Conservation (phyloP, 164 flowering plant genomes). For the Sedum album region DNA sequence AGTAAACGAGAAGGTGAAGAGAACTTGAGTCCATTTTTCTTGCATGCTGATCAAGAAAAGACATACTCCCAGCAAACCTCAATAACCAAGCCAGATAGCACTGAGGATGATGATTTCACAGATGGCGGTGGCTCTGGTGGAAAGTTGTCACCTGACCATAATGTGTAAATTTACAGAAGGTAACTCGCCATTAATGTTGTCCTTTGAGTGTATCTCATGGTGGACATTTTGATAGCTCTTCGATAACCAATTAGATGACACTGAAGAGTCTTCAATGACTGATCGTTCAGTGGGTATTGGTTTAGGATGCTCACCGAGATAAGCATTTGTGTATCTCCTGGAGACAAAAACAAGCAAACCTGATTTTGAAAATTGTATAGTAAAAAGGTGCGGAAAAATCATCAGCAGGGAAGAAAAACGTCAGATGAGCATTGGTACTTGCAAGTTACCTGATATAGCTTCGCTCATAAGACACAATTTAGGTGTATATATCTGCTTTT, state of each 20-base stretch:
- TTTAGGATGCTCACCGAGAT: too few relatives aligned
- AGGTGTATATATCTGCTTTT: too few relatives aligned
- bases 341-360: too few relatives aligned
- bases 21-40: background rate
- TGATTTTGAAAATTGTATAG: too few relatives aligned
- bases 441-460: too few relatives aligned
- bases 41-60: background rate
- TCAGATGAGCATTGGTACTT: too few relatives aligned
- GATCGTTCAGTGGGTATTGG: background rate
- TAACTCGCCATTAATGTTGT: background rate
- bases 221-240: background rate
- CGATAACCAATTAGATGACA: background rate
- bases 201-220: background rate
- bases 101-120: background rate
- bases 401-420: too few relatives aligned
- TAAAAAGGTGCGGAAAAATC: too few relatives aligned
- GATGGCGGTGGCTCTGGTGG: background rate
- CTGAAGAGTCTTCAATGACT: background rate
- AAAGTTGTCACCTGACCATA: background rate
- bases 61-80: slow-evolving; percentile 4
- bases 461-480: too few relatives aligned
- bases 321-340: too few relatives aligned
- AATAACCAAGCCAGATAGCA: background rate
- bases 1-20: slow-evolving; percentile 1
- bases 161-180: background rate